Evolutionary conservation across 352 stramenopile species (phyloP).

Genomic region (Phytophthora parvispora): DNA sequence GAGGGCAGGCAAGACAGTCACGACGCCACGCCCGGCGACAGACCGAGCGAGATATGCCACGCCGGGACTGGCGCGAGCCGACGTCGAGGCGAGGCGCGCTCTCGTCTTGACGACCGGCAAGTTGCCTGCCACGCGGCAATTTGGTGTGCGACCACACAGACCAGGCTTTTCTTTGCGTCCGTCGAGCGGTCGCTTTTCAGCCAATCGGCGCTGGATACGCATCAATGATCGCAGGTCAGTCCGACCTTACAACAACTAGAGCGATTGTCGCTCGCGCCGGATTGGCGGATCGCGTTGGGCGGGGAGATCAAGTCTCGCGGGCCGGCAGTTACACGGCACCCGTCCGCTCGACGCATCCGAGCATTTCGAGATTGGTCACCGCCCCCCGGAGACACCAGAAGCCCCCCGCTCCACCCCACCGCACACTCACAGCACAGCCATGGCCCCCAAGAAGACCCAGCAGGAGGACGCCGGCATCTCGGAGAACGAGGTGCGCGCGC

Average conservation of each 20-base stretch:
- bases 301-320: slow-evolving; percentile 23
- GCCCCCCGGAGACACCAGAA: slow-evolving; percentile 19
- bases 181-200: slow-evolving; percentile 1
- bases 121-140: slow-evolving; percentile 39
- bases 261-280: not conserved
- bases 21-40: not conserved
- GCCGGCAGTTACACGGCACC: slow-evolving; percentile 12
- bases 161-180: slow-evolving; percentile 7
- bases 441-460: slow-evolving; percentile 72
- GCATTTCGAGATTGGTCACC: slow-evolving; percentile 49
- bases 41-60: not conserved
- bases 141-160: slow-evolving; percentile 19
- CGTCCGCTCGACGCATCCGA: slow-evolving; percentile 22
- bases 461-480: slow-evolving; percentile 65
- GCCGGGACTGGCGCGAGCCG: not conserved
- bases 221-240: slow-evolving; percentile 22
- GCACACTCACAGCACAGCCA: slow-evolving; percentile 18
- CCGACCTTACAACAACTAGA: slow-evolving; percentile 9
- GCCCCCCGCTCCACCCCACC: not conserved
- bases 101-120: slow-evolving; percentile 31
- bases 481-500: slow-evolving; percentile 86
- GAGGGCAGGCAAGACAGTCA: not conserved
- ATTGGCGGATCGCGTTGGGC: slow-evolving; percentile 6
- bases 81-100: slow-evolving; percentile 7
- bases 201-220: slow-evolving; percentile 1